Conservation (phyloP, 1,284 basidiomycete genomes). For the Ganoderma meredithae region DNA sequence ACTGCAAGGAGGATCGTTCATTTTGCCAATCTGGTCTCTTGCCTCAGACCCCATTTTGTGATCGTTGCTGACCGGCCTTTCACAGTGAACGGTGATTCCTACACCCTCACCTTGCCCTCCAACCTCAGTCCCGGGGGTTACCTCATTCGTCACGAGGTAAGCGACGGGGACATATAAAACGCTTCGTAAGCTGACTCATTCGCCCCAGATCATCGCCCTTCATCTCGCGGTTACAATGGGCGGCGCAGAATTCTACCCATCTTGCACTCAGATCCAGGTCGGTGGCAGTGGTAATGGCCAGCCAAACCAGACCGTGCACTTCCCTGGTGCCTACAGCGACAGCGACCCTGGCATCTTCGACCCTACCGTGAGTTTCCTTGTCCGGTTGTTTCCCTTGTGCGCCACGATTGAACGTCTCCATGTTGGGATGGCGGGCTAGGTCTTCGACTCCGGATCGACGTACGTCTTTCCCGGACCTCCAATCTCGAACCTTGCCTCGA, state of each 20-base stretch:
- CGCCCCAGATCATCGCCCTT: slow-evolving; percentile 64
- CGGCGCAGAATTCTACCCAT: slow-evolving; percentile 78
- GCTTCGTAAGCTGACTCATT: too few species aligned
- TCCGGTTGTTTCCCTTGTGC: background rate
- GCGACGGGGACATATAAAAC: too few species aligned
- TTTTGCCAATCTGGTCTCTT: too few species aligned
- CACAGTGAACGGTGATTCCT: slow-evolving; percentile 48
- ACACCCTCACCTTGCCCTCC: slow-evolving; percentile 60
- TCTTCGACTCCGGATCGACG: slow-evolving; percentile 43
- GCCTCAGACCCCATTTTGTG: too few species aligned
- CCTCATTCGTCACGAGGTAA: slow-evolving; percentile 69
- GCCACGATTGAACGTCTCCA: slow-evolving; percentile 15
- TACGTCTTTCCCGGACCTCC: slow-evolving; percentile 52
- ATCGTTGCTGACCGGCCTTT: background rate
- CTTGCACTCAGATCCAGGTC: slow-evolving; percentile 69
- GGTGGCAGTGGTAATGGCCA: slow-evolving; percentile 56
- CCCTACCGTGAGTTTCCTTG: slow-evolving; percentile 17
- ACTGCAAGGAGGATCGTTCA: too few species aligned
- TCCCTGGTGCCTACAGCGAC: slow-evolving; percentile 75
- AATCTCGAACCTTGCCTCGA: slow-evolving; percentile 41
- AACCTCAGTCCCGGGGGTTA: slow-evolving; percentile 69
- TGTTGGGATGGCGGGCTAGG: slow-evolving; percentile 32
- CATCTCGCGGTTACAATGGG: slow-evolving; percentile 59
- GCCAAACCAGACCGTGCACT: slow-evolving; percentile 54
- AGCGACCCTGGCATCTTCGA: slow-evolving; percentile 66